phyloP scores from a whole-genome alignment of 2,329 filamentous ascomycete species.

The Trichoderma sp. region DNA sequence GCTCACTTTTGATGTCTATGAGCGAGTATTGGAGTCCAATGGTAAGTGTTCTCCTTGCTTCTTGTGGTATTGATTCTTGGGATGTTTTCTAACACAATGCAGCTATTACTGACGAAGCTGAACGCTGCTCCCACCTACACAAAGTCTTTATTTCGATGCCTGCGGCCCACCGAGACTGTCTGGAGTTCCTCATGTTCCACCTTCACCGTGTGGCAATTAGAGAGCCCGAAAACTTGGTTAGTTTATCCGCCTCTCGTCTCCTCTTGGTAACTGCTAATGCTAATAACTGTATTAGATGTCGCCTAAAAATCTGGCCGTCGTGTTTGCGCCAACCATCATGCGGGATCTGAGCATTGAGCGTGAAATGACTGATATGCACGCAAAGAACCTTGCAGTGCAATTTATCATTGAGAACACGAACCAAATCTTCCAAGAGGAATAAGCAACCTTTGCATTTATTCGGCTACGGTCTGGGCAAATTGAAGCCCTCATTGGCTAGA shows the following conservation, averaged over 20 bases:
- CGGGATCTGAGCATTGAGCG: slow-evolving; percentile 84
- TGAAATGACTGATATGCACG: slow-evolving; percentile 94
- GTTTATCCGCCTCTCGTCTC: slow-evolving; percentile 37
- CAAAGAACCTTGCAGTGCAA: slow-evolving; percentile 89
- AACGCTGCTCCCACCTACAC: slow-evolving; percentile 72
- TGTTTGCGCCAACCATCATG: slow-evolving; percentile 98
- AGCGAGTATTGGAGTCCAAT: slow-evolving; percentile 80
- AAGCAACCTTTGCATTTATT: slow-evolving; percentile 12
- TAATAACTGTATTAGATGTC: slow-evolving; percentile 70
- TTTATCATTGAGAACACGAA: slow-evolving; percentile 91
- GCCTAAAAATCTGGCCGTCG: slow-evolving; percentile 91
- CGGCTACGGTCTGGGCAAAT: background rate
- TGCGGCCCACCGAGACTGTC: slow-evolving; percentile 79
- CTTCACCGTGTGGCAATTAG: slow-evolving; percentile 82
- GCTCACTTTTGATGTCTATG: slow-evolving; percentile 91
- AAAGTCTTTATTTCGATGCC: slow-evolving; percentile 79
- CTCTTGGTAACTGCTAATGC: background rate
- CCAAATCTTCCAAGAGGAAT: slow-evolving; percentile 69
- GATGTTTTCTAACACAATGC: slow-evolving; percentile 30
- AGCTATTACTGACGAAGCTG: slow-evolving; percentile 68
- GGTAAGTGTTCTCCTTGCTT: slow-evolving; percentile 57
- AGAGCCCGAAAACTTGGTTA: slow-evolving; percentile 80
- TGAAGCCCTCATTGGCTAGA: background rate
- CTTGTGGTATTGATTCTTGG: background rate
- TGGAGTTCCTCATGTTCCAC: slow-evolving; percentile 95